Evolutionary conservation across 768 basidiomycete species (phyloP).

Genomic region (Chiua virens): DNA sequence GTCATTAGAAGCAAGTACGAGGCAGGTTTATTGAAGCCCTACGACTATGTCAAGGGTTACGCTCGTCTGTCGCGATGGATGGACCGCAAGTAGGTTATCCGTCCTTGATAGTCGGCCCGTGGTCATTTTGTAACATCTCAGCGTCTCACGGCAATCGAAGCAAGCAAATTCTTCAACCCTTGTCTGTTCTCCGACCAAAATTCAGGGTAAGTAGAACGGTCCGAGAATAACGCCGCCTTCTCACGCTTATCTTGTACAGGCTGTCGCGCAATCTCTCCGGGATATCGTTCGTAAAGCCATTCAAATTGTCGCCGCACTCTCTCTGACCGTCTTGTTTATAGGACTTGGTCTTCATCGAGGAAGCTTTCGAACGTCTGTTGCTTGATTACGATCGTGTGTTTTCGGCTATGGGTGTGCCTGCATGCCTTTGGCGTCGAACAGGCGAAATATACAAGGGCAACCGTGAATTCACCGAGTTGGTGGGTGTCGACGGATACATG

Average conservation of each 20-base stretch:
- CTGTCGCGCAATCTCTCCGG: constrained; percentile 79
- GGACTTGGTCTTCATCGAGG: constrained; percentile 97
- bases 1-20: constrained; percentile 98
- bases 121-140: constrained; percentile 27
- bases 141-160: constrained; percentile 87
- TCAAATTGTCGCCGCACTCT: neutral
- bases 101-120: neutral
- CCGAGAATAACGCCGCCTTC: neutral
- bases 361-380: constrained; percentile 92
- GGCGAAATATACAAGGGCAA: constrained; percentile 99
- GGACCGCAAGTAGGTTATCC: constrained; percentile 75
- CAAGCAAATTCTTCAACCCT: constrained; percentile 88
- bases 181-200: constrained; percentile 82
- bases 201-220: constrained; percentile 58
- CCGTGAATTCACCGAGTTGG: constrained; percentile 88
- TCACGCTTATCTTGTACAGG: constrained; percentile 36
- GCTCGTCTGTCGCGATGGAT: constrained; percentile 91
- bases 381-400: constrained; percentile 95
- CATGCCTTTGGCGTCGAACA: constrained; percentile 94
- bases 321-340: constrained; percentile 22
- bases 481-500: constrained; percentile 84
- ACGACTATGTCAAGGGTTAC: constrained; percentile 96
- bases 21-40: constrained; percentile 90
- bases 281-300: constrained; percentile 57
- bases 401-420: constrained; percentile 95